phyloP scores from a whole-genome alignment of 2,329 filamentous ascomycete genomes.

The Stromatinia cepivora region DNA sequence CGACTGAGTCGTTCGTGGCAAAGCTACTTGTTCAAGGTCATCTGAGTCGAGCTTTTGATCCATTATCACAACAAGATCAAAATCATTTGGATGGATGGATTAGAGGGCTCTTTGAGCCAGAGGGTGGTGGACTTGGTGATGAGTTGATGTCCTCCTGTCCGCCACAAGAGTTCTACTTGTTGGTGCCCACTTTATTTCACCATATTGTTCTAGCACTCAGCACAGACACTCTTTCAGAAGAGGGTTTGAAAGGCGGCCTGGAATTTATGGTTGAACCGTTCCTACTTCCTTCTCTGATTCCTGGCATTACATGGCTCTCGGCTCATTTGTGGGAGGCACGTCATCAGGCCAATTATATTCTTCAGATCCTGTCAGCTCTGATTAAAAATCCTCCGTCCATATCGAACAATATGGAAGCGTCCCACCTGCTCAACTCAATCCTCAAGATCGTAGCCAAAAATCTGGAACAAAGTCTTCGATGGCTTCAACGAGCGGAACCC shows the following conservation, averaged over 20 bases:
- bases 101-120: constrained; percentile 72
- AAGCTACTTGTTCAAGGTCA: constrained; percentile 63
- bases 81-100: constrained; percentile 73
- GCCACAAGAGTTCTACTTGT: constrained; percentile 78
- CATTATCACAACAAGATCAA: constrained; percentile 63
- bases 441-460: constrained; percentile 70
- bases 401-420: constrained; percentile 61
- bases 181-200: constrained; percentile 75
- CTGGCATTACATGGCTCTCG: constrained; percentile 70
- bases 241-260: constrained; percentile 70
- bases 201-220: constrained; percentile 71
- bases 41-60: constrained; percentile 55
- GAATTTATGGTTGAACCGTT: constrained; percentile 82
- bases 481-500: constrained; percentile 66
- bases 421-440: constrained; percentile 68
- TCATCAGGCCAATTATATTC: constrained; percentile 64
- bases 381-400: constrained; percentile 65
- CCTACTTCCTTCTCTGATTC: constrained; percentile 73
- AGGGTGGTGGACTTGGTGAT: constrained; percentile 71
- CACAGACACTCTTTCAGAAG: constrained; percentile 64
- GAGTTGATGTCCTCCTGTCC: constrained; percentile 80
- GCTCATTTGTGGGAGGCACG: constrained; percentile 68
- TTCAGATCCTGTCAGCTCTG: constrained; percentile 72
- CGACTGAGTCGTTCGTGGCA: constrained; percentile 64
- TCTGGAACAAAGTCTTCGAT: constrained; percentile 65